These are phyloP conservation scores for Cardamine resedifolia DNA, from an alignment of 345 rosid genomes.

Conservation along the genomic window DNA sequence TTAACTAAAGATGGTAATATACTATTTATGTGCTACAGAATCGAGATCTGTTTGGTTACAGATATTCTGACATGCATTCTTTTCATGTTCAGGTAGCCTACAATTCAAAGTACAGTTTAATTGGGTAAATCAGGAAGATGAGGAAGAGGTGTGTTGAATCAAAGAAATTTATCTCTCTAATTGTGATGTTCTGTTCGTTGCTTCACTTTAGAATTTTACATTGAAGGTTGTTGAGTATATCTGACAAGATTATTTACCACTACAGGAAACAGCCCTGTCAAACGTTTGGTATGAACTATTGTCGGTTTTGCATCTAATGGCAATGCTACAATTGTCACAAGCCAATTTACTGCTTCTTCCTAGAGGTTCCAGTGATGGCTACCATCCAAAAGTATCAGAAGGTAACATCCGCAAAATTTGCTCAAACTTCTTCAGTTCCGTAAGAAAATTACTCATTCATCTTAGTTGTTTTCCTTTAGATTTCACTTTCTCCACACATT, in stretches of 20 bases:
- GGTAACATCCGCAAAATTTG: conserved; percentile 64
- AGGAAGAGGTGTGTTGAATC: conserved; percentile 64
- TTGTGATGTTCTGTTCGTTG: neutral
- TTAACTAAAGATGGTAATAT: conserved; percentile 78
- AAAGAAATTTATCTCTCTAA: conserved; percentile 12
- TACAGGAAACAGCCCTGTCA: conserved; percentile 83
- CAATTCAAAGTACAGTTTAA: conserved; percentile 76
- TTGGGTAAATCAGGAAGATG: conserved; percentile 97
- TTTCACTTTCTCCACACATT: neutral
- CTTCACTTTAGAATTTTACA: neutral
- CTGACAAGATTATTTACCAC: conserved; percentile 22
- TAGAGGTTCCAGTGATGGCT: conserved; percentile 68
- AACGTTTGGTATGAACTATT: conserved; percentile 95
- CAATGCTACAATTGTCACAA: conserved; percentile 81
- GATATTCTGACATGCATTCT: conserved; percentile 7
- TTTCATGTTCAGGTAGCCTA: conserved; percentile 55
- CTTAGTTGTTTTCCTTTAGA: neutral
- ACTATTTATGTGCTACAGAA: conserved; percentile 1
- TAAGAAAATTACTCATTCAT: neutral
- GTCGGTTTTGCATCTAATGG: conserved; percentile 98
- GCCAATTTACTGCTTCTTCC: conserved; percentile 95
- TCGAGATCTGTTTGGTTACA: conserved; percentile 8
- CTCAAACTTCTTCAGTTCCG: neutral
- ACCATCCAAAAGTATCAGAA: conserved; percentile 84
- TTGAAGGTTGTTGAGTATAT: conserved; percentile 9